Conservation (phyloP, 202 grass and related monocot genomes). For the Sporobolus alterniflorus region DNA sequence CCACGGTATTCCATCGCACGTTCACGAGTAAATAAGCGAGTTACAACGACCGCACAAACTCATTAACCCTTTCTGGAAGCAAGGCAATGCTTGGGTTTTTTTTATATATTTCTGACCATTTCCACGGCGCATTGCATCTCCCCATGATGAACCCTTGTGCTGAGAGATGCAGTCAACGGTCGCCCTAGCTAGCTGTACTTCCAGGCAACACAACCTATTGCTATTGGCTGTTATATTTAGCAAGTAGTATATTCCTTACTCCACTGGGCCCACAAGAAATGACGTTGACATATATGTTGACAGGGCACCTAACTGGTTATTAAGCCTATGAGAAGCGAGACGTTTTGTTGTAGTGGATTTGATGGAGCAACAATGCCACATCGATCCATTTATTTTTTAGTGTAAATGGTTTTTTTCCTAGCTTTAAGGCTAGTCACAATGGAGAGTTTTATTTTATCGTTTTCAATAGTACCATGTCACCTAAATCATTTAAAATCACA, state of each 20-base stretch:
- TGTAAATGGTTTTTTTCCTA: no score
- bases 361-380: no score
- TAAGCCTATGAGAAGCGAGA: no score
- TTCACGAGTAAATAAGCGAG: not conserved
- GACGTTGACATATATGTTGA: not conserved
- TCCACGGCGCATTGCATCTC: constrained; percentile 13
- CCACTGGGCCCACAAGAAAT: not conserved
- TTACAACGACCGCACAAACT: not conserved
- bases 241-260: not conserved
- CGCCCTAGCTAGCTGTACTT: not conserved
- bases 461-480: no score
- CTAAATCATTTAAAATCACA: no score
- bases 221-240: not conserved
- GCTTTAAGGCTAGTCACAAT: no score
- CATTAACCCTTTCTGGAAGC: not conserved
- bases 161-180: constrained; percentile 10
- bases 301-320: no score
- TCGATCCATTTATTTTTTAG: no score
- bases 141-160: not conserved
- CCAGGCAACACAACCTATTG: not conserved
- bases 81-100: not conserved
- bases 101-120: not conserved
- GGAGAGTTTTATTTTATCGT: no score
- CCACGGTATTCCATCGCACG: no score
- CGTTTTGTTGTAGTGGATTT: no score